These are phyloP conservation scores for Rhodotorula sp. DNA, from an alignment of 1,284 basidiomycete genomes.

Conservation along the genomic window DNA sequence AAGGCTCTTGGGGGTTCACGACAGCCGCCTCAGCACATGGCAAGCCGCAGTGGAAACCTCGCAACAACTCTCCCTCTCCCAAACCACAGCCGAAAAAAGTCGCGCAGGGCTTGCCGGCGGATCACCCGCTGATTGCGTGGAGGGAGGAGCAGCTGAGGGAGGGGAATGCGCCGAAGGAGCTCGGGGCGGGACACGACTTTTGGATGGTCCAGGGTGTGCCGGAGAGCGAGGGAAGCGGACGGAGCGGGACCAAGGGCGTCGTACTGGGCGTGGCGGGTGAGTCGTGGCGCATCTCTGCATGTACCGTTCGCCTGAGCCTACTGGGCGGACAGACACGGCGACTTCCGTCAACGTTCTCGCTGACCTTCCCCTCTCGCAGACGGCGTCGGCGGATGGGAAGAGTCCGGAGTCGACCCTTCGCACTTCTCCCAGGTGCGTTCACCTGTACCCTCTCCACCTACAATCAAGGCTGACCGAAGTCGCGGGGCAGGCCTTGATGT, in stretches of 20 bases:
- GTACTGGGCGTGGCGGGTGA: slow-evolving; percentile 51
- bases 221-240: not conserved
- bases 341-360: not conserved
- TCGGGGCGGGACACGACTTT: slow-evolving; percentile 38
- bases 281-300: slow-evolving; percentile 49
- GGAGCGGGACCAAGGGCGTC: slow-evolving; percentile 5
- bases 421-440: slow-evolving; percentile 58
- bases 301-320: not conserved
- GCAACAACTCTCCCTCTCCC: not conserved
- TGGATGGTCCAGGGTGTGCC: slow-evolving; percentile 21
- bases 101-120: slow-evolving; percentile 5
- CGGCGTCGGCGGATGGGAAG: slow-evolving; percentile 67
- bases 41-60: slow-evolving; percentile 16
- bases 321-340: not conserved
- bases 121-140: slow-evolving; percentile 27
- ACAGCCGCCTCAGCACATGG: slow-evolving; percentile 27
- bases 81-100: not conserved
- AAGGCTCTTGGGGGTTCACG: slow-evolving; percentile 11
- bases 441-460: slow-evolving; percentile 57
- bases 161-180: slow-evolving; percentile 5
- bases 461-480: no score
- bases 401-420: slow-evolving; percentile 78
- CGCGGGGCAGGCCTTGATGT: slow-evolving; percentile 31
- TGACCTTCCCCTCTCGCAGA: slow-evolving; percentile 48
- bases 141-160: slow-evolving; percentile 17